Evolutionary conservation across 148 eudicot genomes (phyloP), one percentile per base, ranked within the genome.

Genomic region (Amaranthus palmeri): DNA sequence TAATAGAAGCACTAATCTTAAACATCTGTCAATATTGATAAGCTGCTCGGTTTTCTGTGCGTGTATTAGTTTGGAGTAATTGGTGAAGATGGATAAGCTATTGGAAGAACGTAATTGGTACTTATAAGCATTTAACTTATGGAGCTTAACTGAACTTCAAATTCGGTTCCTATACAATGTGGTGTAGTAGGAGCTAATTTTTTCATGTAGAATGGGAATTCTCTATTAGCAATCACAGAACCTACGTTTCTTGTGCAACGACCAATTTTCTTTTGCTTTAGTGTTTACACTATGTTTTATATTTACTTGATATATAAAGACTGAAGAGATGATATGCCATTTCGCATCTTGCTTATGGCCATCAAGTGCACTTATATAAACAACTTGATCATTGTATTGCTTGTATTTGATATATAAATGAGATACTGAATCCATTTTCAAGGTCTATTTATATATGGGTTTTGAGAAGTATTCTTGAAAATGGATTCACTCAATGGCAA

Each of bases 181-280:
- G 51, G 45, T 42, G 7, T 54, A 48, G 7, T 54, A 48, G 54
- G 57, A 57, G 74, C 56, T 70, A 50, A 43, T 52, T 46, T 68
- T 76, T 13, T 50, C 8, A 49, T 69, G 45, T 54, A 8, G 42
- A 8, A 8, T 25, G 46, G 48, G 10, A 49, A 0, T 17, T 45
- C 12, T 54, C 25, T 46, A 7, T 49, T 71, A 17, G 17, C 52
- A 25, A 15, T 43, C 46, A 53, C 11, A 5, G 10, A 4, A 8
- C 68, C 4, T 36, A 18, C 36, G 6, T 14, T 45, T 10, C 58
- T 17, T 12, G 15, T 6, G 15, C 13, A 54, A 9, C 58, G 5
- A 1, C 17, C 43, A 10, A 17, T 54, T 4, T 11, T 54, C 36
- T 25, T 25, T 25, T 25, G 42, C 13, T 18, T 36, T 59, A 8